phyloP scores from a whole-genome alignment of 768 basidiomycete genomes.

The Leucosporidium yakuticum region DNA sequence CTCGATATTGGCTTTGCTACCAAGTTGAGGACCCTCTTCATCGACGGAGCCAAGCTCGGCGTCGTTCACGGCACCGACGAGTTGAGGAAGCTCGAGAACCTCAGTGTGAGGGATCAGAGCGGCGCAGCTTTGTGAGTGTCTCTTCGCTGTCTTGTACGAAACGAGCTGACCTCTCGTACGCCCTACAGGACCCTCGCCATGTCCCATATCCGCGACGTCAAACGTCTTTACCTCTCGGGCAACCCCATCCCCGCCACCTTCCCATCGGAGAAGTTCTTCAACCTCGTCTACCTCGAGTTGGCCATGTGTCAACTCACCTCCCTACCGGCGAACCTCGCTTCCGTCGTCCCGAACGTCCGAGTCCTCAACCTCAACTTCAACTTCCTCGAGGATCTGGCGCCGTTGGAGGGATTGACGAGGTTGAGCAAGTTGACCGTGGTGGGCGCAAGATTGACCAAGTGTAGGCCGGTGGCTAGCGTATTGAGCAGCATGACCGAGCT shows the following conservation, averaged over 20 bases:
- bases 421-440: constrained; percentile 80
- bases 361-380: constrained; percentile 96
- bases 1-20: constrained; percentile 60
- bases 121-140: constrained; percentile 56
- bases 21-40: constrained; percentile 80
- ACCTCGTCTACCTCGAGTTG: constrained; percentile 83
- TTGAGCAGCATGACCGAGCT: constrained; percentile 67
- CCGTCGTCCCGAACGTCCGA: constrained; percentile 73
- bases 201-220: constrained; percentile 75
- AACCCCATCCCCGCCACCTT: constrained; percentile 44
- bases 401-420: constrained; percentile 64
- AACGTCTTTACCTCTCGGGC: constrained; percentile 81
- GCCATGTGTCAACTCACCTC: constrained; percentile 73
- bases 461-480: constrained; percentile 64
- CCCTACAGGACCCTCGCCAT: constrained; percentile 38
- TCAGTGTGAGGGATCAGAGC: constrained; percentile 84
- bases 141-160: not conserved
- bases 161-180: not conserved
- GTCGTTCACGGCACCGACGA: constrained; percentile 47
- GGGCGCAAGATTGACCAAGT: constrained; percentile 67
- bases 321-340: constrained; percentile 64
- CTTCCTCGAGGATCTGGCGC: constrained; percentile 61
- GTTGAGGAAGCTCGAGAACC: constrained; percentile 71
- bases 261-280: constrained; percentile 67
- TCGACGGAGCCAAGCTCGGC: constrained; percentile 66